Evolutionary conservation across 305 asterid species (phyloP).

Genomic region (Fraxinus paxiana): DNA sequence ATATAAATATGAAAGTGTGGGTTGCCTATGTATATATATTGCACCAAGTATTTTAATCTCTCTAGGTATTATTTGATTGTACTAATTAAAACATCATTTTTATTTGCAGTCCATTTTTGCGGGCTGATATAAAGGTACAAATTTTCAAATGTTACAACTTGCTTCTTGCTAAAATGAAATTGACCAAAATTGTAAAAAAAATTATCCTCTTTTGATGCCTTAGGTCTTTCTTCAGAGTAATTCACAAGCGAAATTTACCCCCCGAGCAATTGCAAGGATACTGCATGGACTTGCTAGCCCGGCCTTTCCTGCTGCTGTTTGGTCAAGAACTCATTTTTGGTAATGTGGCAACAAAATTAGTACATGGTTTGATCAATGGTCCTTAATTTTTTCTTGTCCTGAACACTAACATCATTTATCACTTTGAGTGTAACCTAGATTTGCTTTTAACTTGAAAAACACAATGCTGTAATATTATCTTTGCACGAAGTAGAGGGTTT

Average conservation of each 20-base stretch:
- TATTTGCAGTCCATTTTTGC: constrained; percentile 71
- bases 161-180: constrained; percentile 7
- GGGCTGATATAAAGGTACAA: constrained; percentile 84
- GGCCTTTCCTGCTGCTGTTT: constrained; percentile 71
- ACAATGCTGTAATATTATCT: background rate
- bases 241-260: constrained; percentile 74
- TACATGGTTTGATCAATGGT: background rate
- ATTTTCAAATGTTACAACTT: background rate
- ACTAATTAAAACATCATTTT: constrained; percentile 27
- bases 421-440: background rate
- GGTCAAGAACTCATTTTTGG: constrained; percentile 99
- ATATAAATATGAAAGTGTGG: background rate
- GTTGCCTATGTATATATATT: background rate
- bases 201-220: constrained; percentile 27
- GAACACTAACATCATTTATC: background rate
- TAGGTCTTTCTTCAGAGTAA: constrained; percentile 90
- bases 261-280: constrained; percentile 90
- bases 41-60: background rate
- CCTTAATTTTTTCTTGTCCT: background rate
- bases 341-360: constrained; percentile 22
- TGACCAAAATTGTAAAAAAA: constrained; percentile 19
- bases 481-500: background rate
- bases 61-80: constrained; percentile 2
- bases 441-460: background rate
- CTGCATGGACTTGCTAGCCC: constrained; percentile 92